A percentile compares a stretch with the other conserved stretches of the same genome.
Conservation (phyloP, 352 stramenopile species). For the Phytophthora citrophthora region DNA sequence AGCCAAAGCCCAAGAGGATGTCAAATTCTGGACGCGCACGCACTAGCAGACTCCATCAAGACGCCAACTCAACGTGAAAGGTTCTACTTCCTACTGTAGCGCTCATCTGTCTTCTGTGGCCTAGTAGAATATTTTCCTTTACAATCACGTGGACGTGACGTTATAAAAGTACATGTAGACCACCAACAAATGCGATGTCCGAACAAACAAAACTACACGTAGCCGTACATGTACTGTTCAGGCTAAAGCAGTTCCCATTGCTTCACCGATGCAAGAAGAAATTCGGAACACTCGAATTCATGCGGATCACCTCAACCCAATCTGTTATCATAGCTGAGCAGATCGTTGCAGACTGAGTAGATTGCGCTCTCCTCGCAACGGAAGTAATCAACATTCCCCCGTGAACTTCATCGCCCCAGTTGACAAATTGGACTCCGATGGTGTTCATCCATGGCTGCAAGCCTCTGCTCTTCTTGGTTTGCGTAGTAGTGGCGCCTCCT, state of each 20-base stretch:
- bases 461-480: background rate
- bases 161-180: background rate
- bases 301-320: background rate
- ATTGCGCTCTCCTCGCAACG: no score
- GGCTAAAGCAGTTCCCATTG: background rate
- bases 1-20: constrained; percentile 44
- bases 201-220: no score
- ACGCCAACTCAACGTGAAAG: background rate
- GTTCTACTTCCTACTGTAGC: background rate
- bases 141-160: background rate
- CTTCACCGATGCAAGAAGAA: no score
- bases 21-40: constrained; percentile 54
- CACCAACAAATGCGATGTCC: no score
- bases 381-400: no score
- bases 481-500: background rate
- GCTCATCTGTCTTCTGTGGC: background rate
- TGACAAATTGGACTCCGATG: background rate
- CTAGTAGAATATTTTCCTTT: no score
- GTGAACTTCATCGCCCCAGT: no score
- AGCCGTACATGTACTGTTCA: background rate
- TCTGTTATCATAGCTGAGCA: background rate
- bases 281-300: no score
- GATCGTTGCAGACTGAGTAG: no score
- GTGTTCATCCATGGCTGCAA: background rate
- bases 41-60: constrained; percentile 1